Conservation (phyloP, 73 alveolate genomes). For the Paramecium sonneborni region DNA sequence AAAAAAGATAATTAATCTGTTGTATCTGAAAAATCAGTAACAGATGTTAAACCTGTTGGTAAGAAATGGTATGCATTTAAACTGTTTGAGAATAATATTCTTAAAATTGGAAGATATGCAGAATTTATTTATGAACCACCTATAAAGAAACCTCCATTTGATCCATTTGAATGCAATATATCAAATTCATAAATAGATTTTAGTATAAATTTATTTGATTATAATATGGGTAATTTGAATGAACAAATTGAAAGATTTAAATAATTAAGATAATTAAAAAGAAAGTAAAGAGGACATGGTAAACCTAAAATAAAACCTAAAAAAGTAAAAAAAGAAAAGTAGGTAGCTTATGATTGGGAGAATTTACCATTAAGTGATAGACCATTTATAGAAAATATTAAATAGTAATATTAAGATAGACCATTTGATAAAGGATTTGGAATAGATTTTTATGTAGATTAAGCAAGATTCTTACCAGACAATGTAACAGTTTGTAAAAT, state of each 20-base stretch:
- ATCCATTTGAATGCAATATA: constrained; percentile 52
- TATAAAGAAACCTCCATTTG: constrained; percentile 56
- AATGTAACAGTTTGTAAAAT: constrained; percentile 82
- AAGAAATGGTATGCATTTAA: constrained; percentile 59
- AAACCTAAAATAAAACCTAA: constrained; percentile 48
- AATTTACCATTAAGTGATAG: constrained; percentile 51
- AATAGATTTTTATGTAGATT: constrained; percentile 87
- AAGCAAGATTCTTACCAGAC: constrained; percentile 86
- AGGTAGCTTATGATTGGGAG: constrained; percentile 56
- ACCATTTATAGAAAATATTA: constrained; percentile 57
- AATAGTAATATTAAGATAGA: constrained; percentile 66
- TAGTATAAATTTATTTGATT: constrained; percentile 60
- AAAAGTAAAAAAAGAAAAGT: constrained; percentile 30
- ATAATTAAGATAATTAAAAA: constrained; percentile 53
- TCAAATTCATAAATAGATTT: constrained; percentile 16
- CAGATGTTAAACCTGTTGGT: constrained; percentile 18
- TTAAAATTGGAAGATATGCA: constrained; percentile 41
- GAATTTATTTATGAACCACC: constrained; percentile 57
- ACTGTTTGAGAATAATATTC: constrained; percentile 9
- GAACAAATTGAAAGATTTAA: constrained; percentile 48
- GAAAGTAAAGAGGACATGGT: constrained; percentile 55
- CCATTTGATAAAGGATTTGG: constrained; percentile 80
- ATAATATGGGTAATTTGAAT: constrained; percentile 49
- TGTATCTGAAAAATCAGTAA: constrained; percentile 39
- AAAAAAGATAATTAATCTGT: constrained; percentile 21